Conservation (phyloP, 225 moss, liverwort and hornwort genomes). For the Takakia lepidozioides region DNA sequence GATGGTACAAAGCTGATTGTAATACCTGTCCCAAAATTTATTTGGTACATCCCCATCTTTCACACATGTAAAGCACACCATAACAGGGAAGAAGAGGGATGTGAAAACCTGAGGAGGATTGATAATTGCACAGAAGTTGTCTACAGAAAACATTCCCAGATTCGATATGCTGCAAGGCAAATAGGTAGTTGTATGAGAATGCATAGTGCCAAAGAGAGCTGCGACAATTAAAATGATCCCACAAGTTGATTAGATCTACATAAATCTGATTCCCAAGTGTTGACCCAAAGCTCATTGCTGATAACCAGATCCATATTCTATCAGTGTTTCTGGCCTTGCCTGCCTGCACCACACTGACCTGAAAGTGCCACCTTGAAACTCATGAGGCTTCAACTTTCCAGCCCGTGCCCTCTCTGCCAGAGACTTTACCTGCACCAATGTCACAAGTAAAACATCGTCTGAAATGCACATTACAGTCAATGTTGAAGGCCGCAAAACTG, state of each 20-base stretch:
- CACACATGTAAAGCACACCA: neutral
- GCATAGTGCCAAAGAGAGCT: neutral
- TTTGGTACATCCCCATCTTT: neutral
- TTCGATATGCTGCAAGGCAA: constrained; percentile 84
- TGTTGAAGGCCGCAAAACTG: too few relatives aligned
- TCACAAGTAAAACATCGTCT: neutral
- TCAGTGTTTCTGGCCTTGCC: too few relatives aligned
- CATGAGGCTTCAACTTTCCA: constrained; percentile 87
- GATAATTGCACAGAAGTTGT: constrained; percentile 85
- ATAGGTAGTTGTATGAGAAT: too few relatives aligned
- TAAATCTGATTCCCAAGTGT: too few relatives aligned
- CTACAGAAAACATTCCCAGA: constrained; percentile 91
- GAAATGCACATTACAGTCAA: too few relatives aligned
- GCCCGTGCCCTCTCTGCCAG: constrained; percentile 81
- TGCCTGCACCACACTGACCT: too few relatives aligned
- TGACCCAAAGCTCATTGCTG: too few relatives aligned
- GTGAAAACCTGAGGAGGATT: constrained; percentile 87
- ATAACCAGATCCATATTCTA: too few relatives aligned
- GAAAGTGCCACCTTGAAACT: constrained; percentile 99
- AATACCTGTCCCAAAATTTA: too few relatives aligned
- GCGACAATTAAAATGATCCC: too few relatives aligned
- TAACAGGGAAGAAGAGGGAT: neutral
- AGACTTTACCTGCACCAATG: constrained; percentile 62
- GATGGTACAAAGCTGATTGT: too few relatives aligned
- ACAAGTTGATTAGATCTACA: too few relatives aligned